phyloP scores from a whole-genome alignment of 306 rosid genomes.

The Canavalia gladiata region DNA sequence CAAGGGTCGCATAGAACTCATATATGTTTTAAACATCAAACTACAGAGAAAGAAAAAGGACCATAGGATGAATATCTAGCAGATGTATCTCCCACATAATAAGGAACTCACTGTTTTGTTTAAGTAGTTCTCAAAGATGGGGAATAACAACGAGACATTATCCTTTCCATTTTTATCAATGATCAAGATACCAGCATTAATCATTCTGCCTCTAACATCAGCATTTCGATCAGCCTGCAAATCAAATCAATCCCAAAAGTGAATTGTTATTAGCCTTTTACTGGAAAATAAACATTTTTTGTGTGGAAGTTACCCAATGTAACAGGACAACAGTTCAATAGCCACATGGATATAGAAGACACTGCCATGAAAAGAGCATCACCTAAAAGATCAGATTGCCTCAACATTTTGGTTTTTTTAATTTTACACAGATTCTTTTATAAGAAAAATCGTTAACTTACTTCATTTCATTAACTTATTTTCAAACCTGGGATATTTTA shows the following conservation, averaged over 20 bases:
- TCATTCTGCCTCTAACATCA: slow-evolving; percentile 98
- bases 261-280: slow-evolving; percentile 10
- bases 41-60: slow-evolving; percentile 17
- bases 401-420: neutral
- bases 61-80: neutral
- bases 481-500: neutral
- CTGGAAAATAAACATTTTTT: slow-evolving; percentile 21
- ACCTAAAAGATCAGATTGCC: neutral
- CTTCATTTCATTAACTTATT: neutral
- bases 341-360: neutral
- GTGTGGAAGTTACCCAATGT: neutral
- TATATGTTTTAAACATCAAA: neutral
- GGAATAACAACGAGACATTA: slow-evolving; percentile 86
- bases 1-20: slow-evolving; percentile 25
- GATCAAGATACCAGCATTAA: slow-evolving; percentile 93
- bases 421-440: neutral
- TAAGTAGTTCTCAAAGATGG: slow-evolving; percentile 93
- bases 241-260: slow-evolving; percentile 49
- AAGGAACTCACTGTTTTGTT: slow-evolving; percentile 77
- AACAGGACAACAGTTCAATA: slow-evolving; percentile 15
- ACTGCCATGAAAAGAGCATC: slow-evolving; percentile 19
- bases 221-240: slow-evolving; percentile 95
- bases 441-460: neutral
- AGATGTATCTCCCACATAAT: slow-evolving; percentile 34
- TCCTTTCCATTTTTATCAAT: slow-evolving; percentile 95